phyloP scores from a whole-genome alignment of 2,329 filamentous ascomycete species.

The Ophiostoma ulmi region DNA sequence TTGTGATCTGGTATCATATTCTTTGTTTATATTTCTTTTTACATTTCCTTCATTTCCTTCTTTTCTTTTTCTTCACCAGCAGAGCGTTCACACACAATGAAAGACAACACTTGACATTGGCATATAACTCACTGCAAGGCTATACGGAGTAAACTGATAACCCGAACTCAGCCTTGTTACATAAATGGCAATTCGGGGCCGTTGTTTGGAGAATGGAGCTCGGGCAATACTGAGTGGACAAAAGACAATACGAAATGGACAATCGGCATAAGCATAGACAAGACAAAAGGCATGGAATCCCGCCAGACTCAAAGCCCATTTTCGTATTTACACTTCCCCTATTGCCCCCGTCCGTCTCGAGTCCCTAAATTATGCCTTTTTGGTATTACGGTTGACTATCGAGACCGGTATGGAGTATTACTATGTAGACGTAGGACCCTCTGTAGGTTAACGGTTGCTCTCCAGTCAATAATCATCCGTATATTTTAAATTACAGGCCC shows the following conservation, averaged over 20 bases:
- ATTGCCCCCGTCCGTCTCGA: background rate
- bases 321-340: background rate
- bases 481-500: background rate
- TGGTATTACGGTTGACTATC: no score
- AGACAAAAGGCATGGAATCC: background rate
- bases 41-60: background rate
- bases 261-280: no score
- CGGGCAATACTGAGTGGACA: no score
- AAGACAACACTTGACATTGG: background rate
- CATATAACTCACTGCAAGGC: background rate
- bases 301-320: background rate
- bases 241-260: no score
- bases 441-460: background rate
- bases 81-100: background rate
- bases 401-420: no score
- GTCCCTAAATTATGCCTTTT: no score
- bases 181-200: background rate
- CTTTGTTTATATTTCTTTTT: background rate
- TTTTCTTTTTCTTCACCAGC: background rate
- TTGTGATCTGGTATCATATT: constrained; percentile 14
- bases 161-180: background rate
- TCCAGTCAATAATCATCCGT: background rate
- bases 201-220: background rate
- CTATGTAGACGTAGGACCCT: no score
- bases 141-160: background rate